These are phyloP conservation scores for Infundibulicybe gibba DNA, from an alignment of 768 basidiomycete species.

Conservation along the genomic window DNA sequence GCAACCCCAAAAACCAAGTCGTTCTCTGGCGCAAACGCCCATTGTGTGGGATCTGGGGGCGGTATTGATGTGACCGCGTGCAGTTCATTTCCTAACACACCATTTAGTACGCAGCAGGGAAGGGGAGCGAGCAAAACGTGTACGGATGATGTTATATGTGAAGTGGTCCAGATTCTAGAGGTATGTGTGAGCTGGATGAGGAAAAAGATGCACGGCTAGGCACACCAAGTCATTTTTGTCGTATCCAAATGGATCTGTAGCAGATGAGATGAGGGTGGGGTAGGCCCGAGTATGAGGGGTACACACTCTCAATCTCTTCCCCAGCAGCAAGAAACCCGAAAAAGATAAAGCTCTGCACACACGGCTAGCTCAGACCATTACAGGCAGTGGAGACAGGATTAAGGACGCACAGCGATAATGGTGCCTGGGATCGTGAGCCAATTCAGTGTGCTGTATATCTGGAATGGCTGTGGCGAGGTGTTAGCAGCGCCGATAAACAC, in stretches of 20 bases:
- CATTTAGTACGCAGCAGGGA: not conserved
- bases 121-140: constrained; percentile 13
- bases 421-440: constrained; percentile 72
- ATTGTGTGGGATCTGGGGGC: constrained; percentile 50
- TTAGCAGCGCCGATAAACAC: not conserved
- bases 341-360: constrained; percentile 59
- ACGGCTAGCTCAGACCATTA: not conserved
- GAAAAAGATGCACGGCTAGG: constrained; percentile 2
- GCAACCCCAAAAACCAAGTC: constrained; percentile 42
- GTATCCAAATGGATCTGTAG: constrained; percentile 52
- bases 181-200: not conserved
- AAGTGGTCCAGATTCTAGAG: constrained; percentile 67
- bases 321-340: constrained; percentile 73
- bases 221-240: constrained; percentile 70
- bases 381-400: not conserved
- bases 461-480: constrained; percentile 55
- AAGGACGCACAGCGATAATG: constrained; percentile 40
- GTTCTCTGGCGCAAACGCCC: constrained; percentile 61
- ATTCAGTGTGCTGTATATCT: constrained; percentile 48
- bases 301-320: constrained; percentile 72
- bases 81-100: constrained; percentile 51
- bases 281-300: constrained; percentile 3
- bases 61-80: constrained; percentile 58
- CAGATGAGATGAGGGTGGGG: not conserved
- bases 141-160: constrained; percentile 65